Percentiles rank a stretch among this genome's conserved stretches.
These are phyloP conservation scores for Globisporangium spinosum DNA, from an alignment of 352 stramenopile species.

Conservation along the genomic window DNA sequence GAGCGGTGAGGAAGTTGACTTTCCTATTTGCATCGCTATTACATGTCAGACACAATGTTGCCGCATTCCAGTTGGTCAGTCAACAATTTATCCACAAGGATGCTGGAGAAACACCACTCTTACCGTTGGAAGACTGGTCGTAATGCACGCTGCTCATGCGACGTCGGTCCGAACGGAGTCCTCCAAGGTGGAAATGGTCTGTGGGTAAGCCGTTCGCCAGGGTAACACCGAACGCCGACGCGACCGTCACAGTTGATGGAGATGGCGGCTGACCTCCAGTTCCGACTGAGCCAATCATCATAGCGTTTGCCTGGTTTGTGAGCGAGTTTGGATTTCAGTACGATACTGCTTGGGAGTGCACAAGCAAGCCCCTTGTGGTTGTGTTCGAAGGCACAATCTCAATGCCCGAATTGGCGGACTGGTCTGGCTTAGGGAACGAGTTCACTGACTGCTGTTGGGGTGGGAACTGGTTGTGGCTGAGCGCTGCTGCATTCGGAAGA, in stretches of 20 bases:
- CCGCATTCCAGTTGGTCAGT: not conserved
- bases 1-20: not conserved
- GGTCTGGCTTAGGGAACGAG: slow-evolving; percentile 38
- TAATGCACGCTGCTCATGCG: slow-evolving; percentile 55
- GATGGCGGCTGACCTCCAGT: slow-evolving; percentile 18
- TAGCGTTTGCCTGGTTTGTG: slow-evolving; percentile 28
- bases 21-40: slow-evolving; percentile 13
- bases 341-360: slow-evolving; percentile 16
- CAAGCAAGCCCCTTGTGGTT: slow-evolving; percentile 39
- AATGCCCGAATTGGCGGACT: slow-evolving; percentile 39
- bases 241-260: slow-evolving; percentile 44
- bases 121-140: slow-evolving; percentile 40
- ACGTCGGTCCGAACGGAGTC: slow-evolving; percentile 40
- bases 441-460: slow-evolving; percentile 18
- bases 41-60: not conserved
- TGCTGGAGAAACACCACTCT: not conserved
- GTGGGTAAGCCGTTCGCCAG: slow-evolving; percentile 18
- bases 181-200: slow-evolving; percentile 36
- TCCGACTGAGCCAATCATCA: slow-evolving; percentile 17
- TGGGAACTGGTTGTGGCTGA: slow-evolving; percentile 16
- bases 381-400: slow-evolving; percentile 43
- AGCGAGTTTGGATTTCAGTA: slow-evolving; percentile 17
- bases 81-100: too few relatives aligned
- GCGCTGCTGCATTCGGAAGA: slow-evolving; percentile 7
- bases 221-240: slow-evolving; percentile 33